A percentile compares a stretch with the other conserved stretches of the same genome.
Evolutionary conservation across 2,329 filamentous ascomycete species (phyloP).

Genomic region (Ophiostoma himal-ulmi): DNA sequence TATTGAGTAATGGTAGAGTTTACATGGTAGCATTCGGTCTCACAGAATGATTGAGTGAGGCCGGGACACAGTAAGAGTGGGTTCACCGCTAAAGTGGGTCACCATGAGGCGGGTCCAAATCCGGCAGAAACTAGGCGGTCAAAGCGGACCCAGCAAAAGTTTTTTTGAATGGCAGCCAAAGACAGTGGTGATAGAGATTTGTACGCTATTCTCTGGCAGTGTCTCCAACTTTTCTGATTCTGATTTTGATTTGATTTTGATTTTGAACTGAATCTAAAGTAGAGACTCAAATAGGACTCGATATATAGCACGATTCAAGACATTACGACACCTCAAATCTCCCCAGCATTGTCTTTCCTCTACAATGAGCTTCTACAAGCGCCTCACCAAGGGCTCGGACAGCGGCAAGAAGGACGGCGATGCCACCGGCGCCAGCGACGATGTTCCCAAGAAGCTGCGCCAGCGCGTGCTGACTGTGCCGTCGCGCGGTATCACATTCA

Average conservation of each 20-base stretch:
- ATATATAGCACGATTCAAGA: too few relatives aligned
- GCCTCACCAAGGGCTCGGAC: conserved; percentile 53
- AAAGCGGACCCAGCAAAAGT: conserved; percentile 14
- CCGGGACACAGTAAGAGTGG: not conserved
- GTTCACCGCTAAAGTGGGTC: conserved; percentile 6
- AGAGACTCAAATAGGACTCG: not conserved
- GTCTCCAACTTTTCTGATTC: not conserved
- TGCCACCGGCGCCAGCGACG: conserved; percentile 40
- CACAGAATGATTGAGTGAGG: not conserved
- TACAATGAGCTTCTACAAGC: conserved; percentile 54
- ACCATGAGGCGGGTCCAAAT: not conserved
- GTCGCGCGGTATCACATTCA: conserved; percentile 87
- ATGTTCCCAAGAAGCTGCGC: conserved; percentile 52
- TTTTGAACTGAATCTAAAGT: not conserved
- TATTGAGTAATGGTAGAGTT: not conserved
- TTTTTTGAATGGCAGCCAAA: conserved; percentile 5
- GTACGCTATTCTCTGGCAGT: not conserved
- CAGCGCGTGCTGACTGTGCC: conserved; percentile 83
- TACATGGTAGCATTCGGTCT: too few relatives aligned
- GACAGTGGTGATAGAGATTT: not conserved
- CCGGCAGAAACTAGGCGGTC: conserved; percentile 13
- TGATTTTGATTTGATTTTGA: too few relatives aligned
- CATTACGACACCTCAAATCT: not conserved
- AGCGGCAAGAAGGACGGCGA: conserved; percentile 33
- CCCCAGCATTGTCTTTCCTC: not conserved